Percentiles rank a stretch among this genome's conserved stretches.
These are phyloP conservation scores for Hemileia vastatrix DNA, from an alignment of 1,284 basidiomycete species.

Conservation along the genomic window DNA sequence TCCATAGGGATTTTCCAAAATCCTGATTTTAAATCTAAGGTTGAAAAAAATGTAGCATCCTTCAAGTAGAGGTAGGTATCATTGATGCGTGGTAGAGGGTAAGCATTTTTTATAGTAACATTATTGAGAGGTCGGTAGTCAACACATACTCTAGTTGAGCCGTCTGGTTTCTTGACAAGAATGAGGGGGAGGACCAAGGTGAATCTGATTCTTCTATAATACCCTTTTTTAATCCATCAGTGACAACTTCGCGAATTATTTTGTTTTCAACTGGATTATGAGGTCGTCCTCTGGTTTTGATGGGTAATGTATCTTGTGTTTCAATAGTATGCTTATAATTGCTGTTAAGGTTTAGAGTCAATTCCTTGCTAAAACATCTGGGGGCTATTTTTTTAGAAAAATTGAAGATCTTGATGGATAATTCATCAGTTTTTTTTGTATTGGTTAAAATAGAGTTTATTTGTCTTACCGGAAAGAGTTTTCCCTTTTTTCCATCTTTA, in stretches of 20 bases:
- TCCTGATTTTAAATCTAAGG: not conserved
- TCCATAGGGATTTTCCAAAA: not conserved
- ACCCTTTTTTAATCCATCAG: not conserved
- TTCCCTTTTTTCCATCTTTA: too few species aligned
- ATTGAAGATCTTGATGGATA: too few species aligned
- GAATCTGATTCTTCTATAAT: not conserved
- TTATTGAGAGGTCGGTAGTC: constrained; percentile 4
- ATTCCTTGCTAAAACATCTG: not conserved
- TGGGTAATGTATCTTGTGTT: not conserved
- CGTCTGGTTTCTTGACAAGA: too few species aligned
- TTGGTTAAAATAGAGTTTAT: too few species aligned
- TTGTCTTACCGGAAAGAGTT: too few species aligned
- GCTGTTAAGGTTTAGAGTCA: not conserved
- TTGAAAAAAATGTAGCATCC: not conserved
- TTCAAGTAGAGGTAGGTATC: not conserved
- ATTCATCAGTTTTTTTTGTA: too few species aligned
- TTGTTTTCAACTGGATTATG: too few species aligned
- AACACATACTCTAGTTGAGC: not conserved
- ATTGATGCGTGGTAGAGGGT: not conserved
- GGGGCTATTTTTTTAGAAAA: not conserved
- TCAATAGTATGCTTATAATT: constrained; percentile 3
- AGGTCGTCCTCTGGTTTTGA: not conserved
- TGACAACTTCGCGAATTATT: not conserved
- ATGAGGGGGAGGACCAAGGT: not conserved
- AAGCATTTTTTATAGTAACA: constrained; percentile 1